A percentile compares a stretch with the other conserved stretches of the same genome.
Evolutionary conservation across 108 stramenopile genomes (phyloP).

Genomic region (Cyclotella atomus): DNA sequence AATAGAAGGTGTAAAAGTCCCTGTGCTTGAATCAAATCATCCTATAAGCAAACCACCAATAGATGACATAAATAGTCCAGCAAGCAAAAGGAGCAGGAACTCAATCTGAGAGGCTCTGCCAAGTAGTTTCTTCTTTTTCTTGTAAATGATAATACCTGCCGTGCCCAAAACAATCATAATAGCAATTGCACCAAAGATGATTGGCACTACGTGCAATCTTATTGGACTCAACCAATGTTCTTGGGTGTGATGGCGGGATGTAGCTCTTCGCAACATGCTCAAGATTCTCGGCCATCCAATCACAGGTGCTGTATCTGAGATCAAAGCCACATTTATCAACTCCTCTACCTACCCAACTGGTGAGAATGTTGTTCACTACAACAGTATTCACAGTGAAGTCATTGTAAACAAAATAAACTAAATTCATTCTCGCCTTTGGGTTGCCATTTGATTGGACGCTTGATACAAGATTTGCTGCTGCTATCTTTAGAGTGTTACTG

Average conservation of each 20-base stretch:
- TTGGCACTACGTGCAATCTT: neutral
- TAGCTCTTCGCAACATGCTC: conserved; percentile 17
- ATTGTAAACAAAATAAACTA: neutral
- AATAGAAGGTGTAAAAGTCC: conserved; percentile 21
- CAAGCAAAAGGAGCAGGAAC: neutral
- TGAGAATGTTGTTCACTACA: neutral
- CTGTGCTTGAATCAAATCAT: neutral
- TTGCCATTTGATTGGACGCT: neutral
- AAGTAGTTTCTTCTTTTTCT: neutral
- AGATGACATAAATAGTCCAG: neutral
- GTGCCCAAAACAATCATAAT: neutral
- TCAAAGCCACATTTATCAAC: conserved; percentile 23
- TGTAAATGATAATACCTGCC: neutral
- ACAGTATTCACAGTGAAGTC: neutral
- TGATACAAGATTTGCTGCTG: neutral
- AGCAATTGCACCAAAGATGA: neutral
- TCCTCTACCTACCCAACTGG: neutral
- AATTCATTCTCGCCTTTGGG: neutral
- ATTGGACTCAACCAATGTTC: neutral
- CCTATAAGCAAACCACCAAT: conserved; percentile 18
- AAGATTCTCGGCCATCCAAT: neutral
- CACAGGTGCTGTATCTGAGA: conserved; percentile 12
- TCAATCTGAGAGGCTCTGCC: neutral
- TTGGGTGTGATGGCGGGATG: neutral
- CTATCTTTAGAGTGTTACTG: neutral